Evolutionary conservation across 495 filamentous ascomycete species (phyloP).

Genomic region (Neurospora hispaniola): DNA sequence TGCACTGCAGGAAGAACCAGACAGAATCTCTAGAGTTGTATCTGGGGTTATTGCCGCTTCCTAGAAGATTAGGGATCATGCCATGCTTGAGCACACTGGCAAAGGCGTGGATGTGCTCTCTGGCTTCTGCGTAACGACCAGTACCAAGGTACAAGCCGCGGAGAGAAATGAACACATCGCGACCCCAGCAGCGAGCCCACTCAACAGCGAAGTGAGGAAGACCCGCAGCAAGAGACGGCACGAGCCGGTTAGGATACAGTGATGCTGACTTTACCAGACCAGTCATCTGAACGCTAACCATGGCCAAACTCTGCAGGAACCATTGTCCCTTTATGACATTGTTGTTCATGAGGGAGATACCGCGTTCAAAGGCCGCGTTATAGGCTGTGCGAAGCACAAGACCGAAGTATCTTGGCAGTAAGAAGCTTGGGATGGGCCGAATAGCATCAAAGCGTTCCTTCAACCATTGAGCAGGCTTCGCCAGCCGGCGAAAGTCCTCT

Average conservation of each 20-base stretch:
- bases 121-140: constrained; percentile 76
- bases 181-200: constrained; percentile 95
- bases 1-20: constrained; percentile 93
- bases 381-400: constrained; percentile 81
- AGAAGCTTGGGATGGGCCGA: constrained; percentile 71
- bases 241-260: constrained; percentile 71
- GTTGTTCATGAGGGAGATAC: constrained; percentile 63
- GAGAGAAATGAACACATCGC: constrained; percentile 92
- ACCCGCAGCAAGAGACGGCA: constrained; percentile 84
- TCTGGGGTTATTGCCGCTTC: constrained; percentile 76
- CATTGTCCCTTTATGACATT: constrained; percentile 69
- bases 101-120: constrained; percentile 91
- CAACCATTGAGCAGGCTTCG: constrained; percentile 64
- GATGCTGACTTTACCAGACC: constrained; percentile 84
- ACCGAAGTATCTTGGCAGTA: constrained; percentile 88
- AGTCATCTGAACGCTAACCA: constrained; percentile 84
- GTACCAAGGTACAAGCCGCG: constrained; percentile 84
- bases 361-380: constrained; percentile 66
- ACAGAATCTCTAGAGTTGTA: constrained; percentile 95
- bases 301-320: constrained; percentile 75
- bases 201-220: constrained; percentile 89
- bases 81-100: constrained; percentile 95
- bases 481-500: constrained; percentile 47
- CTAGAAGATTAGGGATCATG: constrained; percentile 93
- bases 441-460: constrained; percentile 76